Base-by-base conservation (phyloP, 768 basidiomycete genomes). In the Rhodotorula taiwanensis region DNA sequence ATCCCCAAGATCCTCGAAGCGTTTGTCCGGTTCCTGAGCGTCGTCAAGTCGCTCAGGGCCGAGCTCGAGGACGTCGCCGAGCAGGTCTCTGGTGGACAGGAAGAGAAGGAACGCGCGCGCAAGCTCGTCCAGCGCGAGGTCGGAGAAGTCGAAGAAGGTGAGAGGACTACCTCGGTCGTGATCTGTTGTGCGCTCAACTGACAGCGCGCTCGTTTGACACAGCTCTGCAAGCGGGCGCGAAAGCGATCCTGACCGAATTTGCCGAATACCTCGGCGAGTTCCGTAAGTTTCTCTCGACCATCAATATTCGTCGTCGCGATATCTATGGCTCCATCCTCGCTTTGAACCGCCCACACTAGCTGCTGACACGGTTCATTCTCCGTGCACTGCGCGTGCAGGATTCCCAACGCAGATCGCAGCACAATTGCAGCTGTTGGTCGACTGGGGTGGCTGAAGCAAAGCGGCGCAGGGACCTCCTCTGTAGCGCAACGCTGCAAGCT, bases 1-100 rank as follows among this genome's bases (percentile, higher is more conserved):
- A 87, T 89, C 25, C 86, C 89, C 0, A 84, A 83, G 62, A 83
- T 89, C 33, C 74, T 93, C 5, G 89, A 93, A 74, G 86, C 86
- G 0, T 77, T 91, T 67, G 73, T 86, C 18, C 80, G 81, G 0
- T 86, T 85, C 77, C 79, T 89, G 25, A 73, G 75, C 2, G 86
- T 83, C 1, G 75, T 89, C 25, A 88, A 90, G 68, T 80, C 80
- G 34, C 85, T 85, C 61, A 81, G 83, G 58, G 73, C 70, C 2
- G 83, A 85, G 70, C 74, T 89, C 33, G 76, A 75, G 57, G 75
- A 78, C 5, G 68, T 34, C 16, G 64, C 39, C 27, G 59, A 67
- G 14, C 41, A 52, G 61, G 44, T 31, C 52, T 45, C 21, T 8
- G 58, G 52, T 7, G 45, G 54, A 16, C 27, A 25, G 11, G 36